phyloP scores from a whole-genome alignment of 2,329 filamentous ascomycete species.

The Colletotrichum musae region DNA sequence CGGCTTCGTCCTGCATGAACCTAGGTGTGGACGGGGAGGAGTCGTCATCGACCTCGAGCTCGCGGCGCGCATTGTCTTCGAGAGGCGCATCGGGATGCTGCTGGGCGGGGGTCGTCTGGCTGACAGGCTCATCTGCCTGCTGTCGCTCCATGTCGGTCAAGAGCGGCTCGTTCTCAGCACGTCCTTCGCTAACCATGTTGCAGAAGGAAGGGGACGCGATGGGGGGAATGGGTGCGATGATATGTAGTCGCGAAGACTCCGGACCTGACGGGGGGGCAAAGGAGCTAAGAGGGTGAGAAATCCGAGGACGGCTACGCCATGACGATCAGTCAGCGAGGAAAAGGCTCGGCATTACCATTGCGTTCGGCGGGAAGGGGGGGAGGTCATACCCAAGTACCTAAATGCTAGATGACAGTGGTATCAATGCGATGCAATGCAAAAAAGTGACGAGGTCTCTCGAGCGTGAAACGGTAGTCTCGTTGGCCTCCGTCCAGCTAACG shows the following conservation, averaged over 20 bases:
- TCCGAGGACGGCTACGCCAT: constrained; percentile 40
- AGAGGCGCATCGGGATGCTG: constrained; percentile 63
- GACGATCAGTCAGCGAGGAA: constrained; percentile 40
- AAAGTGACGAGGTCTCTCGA: constrained; percentile 31
- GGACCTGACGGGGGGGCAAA: constrained; percentile 30
- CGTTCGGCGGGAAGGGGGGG: constrained; percentile 16
- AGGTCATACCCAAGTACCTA: constrained; percentile 30
- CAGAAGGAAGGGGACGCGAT: constrained; percentile 3
- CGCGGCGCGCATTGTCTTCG: constrained; percentile 53
- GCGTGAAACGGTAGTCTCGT: constrained; percentile 38
- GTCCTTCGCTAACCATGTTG: constrained; percentile 50
- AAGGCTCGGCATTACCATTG: constrained; percentile 38
- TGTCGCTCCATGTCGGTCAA: constrained; percentile 54
- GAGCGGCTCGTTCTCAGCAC: constrained; percentile 56
- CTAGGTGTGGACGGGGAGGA: constrained; percentile 67
- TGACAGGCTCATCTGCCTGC: constrained; percentile 45
- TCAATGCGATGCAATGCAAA: constrained; percentile 40
- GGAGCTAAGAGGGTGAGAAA: constrained; percentile 33
- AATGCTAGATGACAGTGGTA: constrained; percentile 21
- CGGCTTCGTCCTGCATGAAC: constrained; percentile 69
- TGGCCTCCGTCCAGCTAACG: constrained; percentile 28
- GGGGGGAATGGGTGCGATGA: constrained; percentile 20
- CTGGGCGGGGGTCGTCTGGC: constrained; percentile 43
- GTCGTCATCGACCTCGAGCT: constrained; percentile 62
- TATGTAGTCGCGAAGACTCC: constrained; percentile 37